A percentile compares a stretch with the other conserved stretches of the same genome.
Evolutionary conservation across 2,329 filamentous ascomycete species (phyloP).

Genomic region (Thelonectria olida): DNA sequence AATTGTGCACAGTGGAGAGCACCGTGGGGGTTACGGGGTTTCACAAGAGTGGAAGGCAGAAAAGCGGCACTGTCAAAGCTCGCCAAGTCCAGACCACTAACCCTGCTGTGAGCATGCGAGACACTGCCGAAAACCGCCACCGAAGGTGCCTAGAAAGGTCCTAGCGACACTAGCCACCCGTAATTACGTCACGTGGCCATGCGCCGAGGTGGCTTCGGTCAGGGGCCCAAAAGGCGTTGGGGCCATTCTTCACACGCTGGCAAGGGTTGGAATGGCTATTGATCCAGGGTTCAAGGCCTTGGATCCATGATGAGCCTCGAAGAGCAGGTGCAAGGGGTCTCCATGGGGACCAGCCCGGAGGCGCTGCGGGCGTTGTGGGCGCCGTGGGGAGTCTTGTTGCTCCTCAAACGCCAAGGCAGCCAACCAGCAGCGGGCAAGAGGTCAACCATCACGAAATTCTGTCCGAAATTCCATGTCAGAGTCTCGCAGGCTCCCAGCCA

Average conservation of each 20-base stretch:
- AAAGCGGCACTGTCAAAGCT: constrained; percentile 16
- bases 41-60: not conserved
- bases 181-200: constrained; percentile 36
- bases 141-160: constrained; percentile 22
- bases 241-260: too few relatives aligned
- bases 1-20: constrained; percentile 17
- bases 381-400: constrained; percentile 12
- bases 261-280: constrained; percentile 5
- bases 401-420: not conserved
- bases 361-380: constrained; percentile 5
- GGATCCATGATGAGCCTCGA: not conserved
- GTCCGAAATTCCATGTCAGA: not conserved
- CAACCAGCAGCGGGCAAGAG: constrained; percentile 11
- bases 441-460: constrained; percentile 2
- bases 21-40: constrained; percentile 3
- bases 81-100: not conserved
- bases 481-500: not conserved
- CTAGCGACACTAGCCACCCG: constrained; percentile 29
- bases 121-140: constrained; percentile 37
- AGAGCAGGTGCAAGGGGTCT: constrained; percentile 10
- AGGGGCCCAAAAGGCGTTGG: constrained; percentile 1
- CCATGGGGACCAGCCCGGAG: constrained; percentile 10
- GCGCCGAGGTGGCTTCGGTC: constrained; percentile 16
- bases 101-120: constrained; percentile 34
- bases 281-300: not conserved